These are phyloP conservation scores for Aspergillus ibericus DNA, from an alignment of 2,329 filamentous ascomycete species.

Conservation along the genomic window DNA sequence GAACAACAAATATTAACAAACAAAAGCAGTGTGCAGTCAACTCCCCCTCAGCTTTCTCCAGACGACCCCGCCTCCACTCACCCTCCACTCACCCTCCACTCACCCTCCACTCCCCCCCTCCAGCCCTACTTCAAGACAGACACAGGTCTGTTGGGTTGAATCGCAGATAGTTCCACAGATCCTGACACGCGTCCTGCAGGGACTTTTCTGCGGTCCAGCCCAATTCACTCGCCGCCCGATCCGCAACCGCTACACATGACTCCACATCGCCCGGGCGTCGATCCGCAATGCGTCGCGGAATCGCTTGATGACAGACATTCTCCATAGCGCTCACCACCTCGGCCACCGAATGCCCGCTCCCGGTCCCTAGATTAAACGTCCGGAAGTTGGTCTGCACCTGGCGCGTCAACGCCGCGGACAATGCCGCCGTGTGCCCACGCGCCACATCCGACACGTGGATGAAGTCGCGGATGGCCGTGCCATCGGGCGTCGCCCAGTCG, in stretches of 20 bases:
- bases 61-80: not conserved
- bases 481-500: slow-evolving; percentile 65
- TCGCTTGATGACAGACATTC: slow-evolving; percentile 21
- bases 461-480: slow-evolving; percentile 65
- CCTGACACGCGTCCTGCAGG: slow-evolving; percentile 33
- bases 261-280: slow-evolving; percentile 38
- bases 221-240: slow-evolving; percentile 53
- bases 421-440: slow-evolving; percentile 60
- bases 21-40: too few species aligned
- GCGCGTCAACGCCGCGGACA: slow-evolving; percentile 38
- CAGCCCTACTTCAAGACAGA: too few species aligned
- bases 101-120: not conserved
- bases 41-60: too few species aligned
- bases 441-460: slow-evolving; percentile 67
- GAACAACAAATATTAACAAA: too few species aligned
- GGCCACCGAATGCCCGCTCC: slow-evolving; percentile 34
- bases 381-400: slow-evolving; percentile 37
- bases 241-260: slow-evolving; percentile 34
- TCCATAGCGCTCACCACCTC: slow-evolving; percentile 39
- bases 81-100: not conserved
- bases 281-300: slow-evolving; percentile 28
- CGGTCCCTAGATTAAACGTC: slow-evolving; percentile 40
- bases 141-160: too few species aligned
- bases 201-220: slow-evolving; percentile 38
- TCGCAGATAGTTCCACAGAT: slow-evolving; percentile 10